These are phyloP conservation scores for Oryza australiensis DNA, from an alignment of 176 grass and related monocot species.

Conservation along the genomic window DNA sequence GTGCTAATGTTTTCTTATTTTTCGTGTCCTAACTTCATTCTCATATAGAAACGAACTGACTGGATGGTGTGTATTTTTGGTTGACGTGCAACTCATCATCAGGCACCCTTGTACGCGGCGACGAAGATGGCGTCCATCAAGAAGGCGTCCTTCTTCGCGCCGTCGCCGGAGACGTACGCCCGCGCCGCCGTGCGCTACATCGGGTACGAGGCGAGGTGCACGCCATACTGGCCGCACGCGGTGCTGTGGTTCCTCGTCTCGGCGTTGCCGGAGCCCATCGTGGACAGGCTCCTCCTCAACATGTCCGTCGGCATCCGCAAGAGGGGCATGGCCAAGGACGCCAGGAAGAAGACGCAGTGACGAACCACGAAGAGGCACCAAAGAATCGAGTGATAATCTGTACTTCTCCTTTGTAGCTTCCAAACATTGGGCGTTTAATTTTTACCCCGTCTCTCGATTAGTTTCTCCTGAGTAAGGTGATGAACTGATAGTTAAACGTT, in stretches of 20 bases:
- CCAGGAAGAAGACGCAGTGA: conserved; percentile 34
- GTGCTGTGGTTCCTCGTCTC: conserved; percentile 61
- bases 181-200: conserved; percentile 53
- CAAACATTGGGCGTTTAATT: neutral
- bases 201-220: conserved; percentile 66
- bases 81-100: neutral
- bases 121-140: conserved; percentile 71
- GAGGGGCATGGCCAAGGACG: conserved; percentile 42
- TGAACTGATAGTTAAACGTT: neutral
- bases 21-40: too few relatives aligned
- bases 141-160: conserved; percentile 54
- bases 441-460: neutral
- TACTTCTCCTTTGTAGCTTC: neutral
- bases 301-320: conserved; percentile 38
- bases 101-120: conserved; percentile 74
- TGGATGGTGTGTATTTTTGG: neutral
- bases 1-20: too few relatives aligned
- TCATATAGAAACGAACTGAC: too few relatives aligned
- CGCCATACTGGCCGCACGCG: conserved; percentile 71
- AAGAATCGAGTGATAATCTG: neutral
- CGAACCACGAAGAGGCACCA: too few relatives aligned
- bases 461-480: neutral
- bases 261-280: conserved; percentile 30
- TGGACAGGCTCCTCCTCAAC: conserved; percentile 35
- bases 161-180: conserved; percentile 64